Conservation (phyloP, 108 stramenopile species). For the Mediolabrus comicus region DNA sequence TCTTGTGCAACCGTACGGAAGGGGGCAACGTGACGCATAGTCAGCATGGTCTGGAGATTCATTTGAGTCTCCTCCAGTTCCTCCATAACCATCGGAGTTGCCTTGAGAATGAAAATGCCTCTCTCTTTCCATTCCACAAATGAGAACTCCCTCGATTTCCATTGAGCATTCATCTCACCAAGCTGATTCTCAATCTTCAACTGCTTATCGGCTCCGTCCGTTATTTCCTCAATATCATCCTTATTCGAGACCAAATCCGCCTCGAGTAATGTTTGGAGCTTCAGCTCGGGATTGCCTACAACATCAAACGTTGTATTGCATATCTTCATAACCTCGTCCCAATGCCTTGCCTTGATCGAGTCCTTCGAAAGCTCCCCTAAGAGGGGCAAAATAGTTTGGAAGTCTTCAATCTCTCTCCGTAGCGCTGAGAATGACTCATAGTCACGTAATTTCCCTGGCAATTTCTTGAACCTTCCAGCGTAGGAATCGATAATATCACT, state of each 20-base stretch:
- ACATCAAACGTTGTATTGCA: conserved; percentile 69
- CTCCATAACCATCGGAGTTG: conserved; percentile 77
- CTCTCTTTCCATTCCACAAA: conserved; percentile 87
- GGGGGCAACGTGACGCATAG: conserved; percentile 83
- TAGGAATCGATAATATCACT: conserved; percentile 80
- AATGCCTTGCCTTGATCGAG: conserved; percentile 85
- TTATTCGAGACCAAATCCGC: conserved; percentile 48
- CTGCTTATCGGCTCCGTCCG: conserved; percentile 90
- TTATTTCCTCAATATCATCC: conserved; percentile 86
- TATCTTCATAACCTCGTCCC: conserved; percentile 82
- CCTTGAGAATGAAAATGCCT: conserved; percentile 76
- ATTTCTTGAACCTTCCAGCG: conserved; percentile 75
- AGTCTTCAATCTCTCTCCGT: conserved; percentile 84
- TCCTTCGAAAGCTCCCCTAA: conserved; percentile 84
- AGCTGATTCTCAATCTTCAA: conserved; percentile 80
- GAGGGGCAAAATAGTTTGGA: conserved; percentile 79
- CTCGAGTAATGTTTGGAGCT: conserved; percentile 64
- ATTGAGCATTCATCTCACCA: conserved; percentile 71
- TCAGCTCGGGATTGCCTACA: conserved; percentile 74
- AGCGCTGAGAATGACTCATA: conserved; percentile 83
- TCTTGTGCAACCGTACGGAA: conserved; percentile 83
- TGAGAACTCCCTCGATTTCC: conserved; percentile 65
- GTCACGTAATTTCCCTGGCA: conserved; percentile 81
- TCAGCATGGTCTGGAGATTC: conserved; percentile 88
- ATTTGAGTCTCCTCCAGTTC: conserved; percentile 91